Evolutionary conservation across 2,329 filamentous ascomycete species (phyloP).

Genomic region (Hypoxylon sp.): DNA sequence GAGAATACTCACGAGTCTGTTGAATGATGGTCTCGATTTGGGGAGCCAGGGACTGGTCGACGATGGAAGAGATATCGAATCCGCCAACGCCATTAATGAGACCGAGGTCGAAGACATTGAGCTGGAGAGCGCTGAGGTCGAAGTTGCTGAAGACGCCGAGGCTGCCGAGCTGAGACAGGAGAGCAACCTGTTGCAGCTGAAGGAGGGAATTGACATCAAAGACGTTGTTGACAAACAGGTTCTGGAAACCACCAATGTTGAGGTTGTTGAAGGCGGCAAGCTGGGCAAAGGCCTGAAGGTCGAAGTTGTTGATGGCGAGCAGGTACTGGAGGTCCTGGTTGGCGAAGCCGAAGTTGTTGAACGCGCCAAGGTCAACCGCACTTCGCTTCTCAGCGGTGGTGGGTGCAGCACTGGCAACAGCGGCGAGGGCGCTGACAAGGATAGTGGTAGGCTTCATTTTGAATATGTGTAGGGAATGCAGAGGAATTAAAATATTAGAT

Average conservation of each 20-base stretch:
- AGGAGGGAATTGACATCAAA: constrained; percentile 62
- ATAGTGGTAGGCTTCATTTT: constrained; percentile 65
- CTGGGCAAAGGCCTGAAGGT: constrained; percentile 49
- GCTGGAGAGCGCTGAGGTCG: constrained; percentile 59
- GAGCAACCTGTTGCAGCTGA: constrained; percentile 53
- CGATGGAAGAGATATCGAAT: constrained; percentile 52
- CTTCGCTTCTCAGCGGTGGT: constrained; percentile 47
- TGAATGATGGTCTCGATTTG: constrained; percentile 53
- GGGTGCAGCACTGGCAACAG: constrained; percentile 60
- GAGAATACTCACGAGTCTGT: constrained; percentile 39
- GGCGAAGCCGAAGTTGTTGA: constrained; percentile 50
- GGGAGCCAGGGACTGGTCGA: constrained; percentile 47
- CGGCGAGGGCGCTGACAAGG: constrained; percentile 60
- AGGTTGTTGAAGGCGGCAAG: constrained; percentile 57
- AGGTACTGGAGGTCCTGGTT: constrained; percentile 57
- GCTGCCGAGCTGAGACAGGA: constrained; percentile 54
- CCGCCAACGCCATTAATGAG: constrained; percentile 53
- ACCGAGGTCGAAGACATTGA: constrained; percentile 57
- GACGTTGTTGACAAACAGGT: constrained; percentile 60
- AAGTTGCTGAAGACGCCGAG: constrained; percentile 61
- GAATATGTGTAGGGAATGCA: constrained; percentile 49
- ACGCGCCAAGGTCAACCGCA: constrained; percentile 52
- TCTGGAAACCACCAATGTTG: constrained; percentile 53
- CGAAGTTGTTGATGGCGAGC: constrained; percentile 50
- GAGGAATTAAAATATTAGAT: constrained; percentile 51